Evolutionary conservation across 352 stramenopile species (phyloP).

Genomic region (Pythium vanterpoolii): DNA sequence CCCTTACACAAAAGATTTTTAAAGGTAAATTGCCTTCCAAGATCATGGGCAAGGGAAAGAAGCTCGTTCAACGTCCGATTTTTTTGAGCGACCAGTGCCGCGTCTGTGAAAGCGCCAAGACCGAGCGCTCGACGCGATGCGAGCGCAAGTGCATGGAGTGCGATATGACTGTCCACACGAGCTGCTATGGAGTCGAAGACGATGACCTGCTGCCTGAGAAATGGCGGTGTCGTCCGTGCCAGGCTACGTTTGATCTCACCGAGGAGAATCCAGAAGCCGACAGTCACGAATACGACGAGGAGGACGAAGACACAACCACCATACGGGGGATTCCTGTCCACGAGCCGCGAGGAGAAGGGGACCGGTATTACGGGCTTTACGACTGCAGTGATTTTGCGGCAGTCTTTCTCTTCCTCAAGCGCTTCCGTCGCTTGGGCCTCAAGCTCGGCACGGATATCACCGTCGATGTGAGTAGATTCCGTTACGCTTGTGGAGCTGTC

Average conservation of each 20-base stretch:
- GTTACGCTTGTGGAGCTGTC: background rate
- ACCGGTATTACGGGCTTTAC: conserved; percentile 40
- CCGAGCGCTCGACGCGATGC: conserved; percentile 45
- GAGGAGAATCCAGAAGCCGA: conserved; percentile 16
- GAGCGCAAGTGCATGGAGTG: conserved; percentile 60
- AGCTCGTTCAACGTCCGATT: conserved; percentile 71
- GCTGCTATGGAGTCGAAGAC: conserved; percentile 53
- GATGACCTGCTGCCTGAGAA: conserved; percentile 32
- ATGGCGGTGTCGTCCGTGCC: conserved; percentile 59
- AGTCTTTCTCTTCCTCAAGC: conserved; percentile 65
- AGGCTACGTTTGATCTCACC: conserved; percentile 41
- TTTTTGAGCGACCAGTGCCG: conserved; percentile 64
- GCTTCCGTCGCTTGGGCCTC: conserved; percentile 54
- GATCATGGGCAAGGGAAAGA: conserved; percentile 25
- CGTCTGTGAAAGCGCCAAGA: conserved; percentile 54
- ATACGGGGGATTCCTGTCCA: conserved; percentile 38
- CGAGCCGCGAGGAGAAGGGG: conserved; percentile 25
- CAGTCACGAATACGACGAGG: conserved; percentile 4
- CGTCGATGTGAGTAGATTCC: conserved; percentile 30
- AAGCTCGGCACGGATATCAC: conserved; percentile 44
- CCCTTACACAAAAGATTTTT: background rate
- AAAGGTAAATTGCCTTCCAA: background rate
- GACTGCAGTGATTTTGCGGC: conserved; percentile 46
- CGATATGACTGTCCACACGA: conserved; percentile 74
- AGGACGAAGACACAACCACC: conserved; percentile 2